These are phyloP conservation scores for Gossypium herbaceum DNA, from an alignment of 345 rosid species.

Conservation along the genomic window DNA sequence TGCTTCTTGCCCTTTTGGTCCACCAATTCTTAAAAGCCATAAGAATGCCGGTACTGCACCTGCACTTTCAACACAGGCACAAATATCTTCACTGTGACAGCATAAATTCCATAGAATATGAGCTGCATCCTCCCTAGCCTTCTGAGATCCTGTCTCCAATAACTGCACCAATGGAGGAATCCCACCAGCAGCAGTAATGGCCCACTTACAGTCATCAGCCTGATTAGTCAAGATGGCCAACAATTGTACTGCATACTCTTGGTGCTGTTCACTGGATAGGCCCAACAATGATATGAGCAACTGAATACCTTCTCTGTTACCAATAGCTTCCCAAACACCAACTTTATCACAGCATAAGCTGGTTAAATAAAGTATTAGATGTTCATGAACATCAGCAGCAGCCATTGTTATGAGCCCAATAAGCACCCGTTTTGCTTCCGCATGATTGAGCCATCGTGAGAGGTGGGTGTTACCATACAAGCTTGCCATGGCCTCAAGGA, in stretches of 20 bases:
- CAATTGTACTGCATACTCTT: conserved; percentile 73
- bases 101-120: conserved; percentile 72
- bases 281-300: conserved; percentile 76
- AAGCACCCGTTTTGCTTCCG: conserved; percentile 80
- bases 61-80: conserved; percentile 87
- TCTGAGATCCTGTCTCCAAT: conserved; percentile 76
- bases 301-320: conserved; percentile 81
- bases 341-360: conserved; percentile 49
- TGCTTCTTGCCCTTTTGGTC: conserved; percentile 64
- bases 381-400: conserved; percentile 55
- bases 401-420: conserved; percentile 77
- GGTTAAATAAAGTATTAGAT: conserved; percentile 55
- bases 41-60: conserved; percentile 76
- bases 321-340: conserved; percentile 74
- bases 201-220: conserved; percentile 95
- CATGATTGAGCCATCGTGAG: conserved; percentile 44
- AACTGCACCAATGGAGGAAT: conserved; percentile 91
- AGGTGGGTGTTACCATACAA: conserved; percentile 67
- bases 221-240: conserved; percentile 65
- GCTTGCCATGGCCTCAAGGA: conserved; percentile 90
- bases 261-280: conserved; percentile 84
- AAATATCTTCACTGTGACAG: conserved; percentile 82
- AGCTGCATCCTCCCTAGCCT: conserved; percentile 79
- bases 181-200: conserved; percentile 94
- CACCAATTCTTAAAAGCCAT: conserved; percentile 75